Base-by-base conservation (phyloP, 108 stramenopile genomes). In the Epithemia pelagica region DNA sequence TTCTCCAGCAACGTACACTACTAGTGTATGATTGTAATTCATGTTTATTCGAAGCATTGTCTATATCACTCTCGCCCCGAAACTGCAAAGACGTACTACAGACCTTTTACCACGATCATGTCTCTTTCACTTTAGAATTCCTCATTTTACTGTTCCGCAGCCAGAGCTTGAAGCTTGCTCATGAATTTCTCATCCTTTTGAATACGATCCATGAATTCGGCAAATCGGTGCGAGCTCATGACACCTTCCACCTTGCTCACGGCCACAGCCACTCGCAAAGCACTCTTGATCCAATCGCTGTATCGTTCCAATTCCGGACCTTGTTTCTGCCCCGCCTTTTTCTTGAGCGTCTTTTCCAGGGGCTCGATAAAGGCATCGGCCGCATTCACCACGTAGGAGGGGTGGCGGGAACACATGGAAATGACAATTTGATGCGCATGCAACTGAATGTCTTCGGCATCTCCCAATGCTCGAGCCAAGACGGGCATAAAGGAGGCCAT, bases 261-360 rank as follows among this genome's bases (percentile, higher is more conserved):
- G 0, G 82, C 89, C 33, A 89, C 52, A 78, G 82, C 85, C 10
- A 88, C 83, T 25, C 92, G 79, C 30, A 94, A 66, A 30, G 80
- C 82, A 55, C 87, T 89, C 77, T 88, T 90, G 46, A 90, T 90
- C 89, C 89, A 90, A 46, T 94, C 92, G 28, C 85, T 83, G 2
- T 82, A 69, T 27, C 89, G 75, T 58, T 94, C 92, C 32, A 90
- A 68, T 51, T 94, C 92, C 3, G 88, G 87, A 29, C 89, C 92
- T 0, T 86, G 81, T 66, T 90, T 90, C 0, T 74, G 69, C 0
- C 88, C 90, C 52, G 78, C 78, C 74, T 94, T 94, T 74, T 85
- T 91, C 69, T 91, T 74, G 59, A 90, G 64, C 8, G 93, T 91
- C 74, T 91, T 94, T 25, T 94, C 88, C 53, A 94, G 74, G 22